Evolutionary conservation across 805 yeast genomes (phyloP), one percentile per base, ranked within the genome.

Genomic region (Isabelozyma gotoi): DNA sequence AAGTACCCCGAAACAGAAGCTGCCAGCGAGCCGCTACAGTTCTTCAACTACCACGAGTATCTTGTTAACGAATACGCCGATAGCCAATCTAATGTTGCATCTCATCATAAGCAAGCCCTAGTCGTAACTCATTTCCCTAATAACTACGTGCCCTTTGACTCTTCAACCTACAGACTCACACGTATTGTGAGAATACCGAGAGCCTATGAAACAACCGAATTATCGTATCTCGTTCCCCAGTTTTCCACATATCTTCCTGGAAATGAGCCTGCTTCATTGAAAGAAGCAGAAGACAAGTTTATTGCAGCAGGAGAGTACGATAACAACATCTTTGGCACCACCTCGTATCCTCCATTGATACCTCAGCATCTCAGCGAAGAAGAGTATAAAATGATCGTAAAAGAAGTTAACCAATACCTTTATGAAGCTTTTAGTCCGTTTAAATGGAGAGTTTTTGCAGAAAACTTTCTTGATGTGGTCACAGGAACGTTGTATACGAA

Each of bases 11-110:
- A 34, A 34, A 11, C 36, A 10, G 14, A n/a, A 31, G 36, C 17
- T 10, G 3, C 36, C 16, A 20, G n/a, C 16, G 31, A 36, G 31
- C 32, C 15, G 17, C 49, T 63, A 17, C 47, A 45, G 42, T 83
- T 80, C 56, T 85, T 82, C 73, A 85, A 85, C 56, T 84, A 82
- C 52, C 88, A 85, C 55, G 91, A 85, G 56, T 81, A 68, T 53
- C 51, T 76, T 3, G 64, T 67, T 10, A 55, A 58, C 2, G 63
- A 63, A 16, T 71, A 72, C 58, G 4, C n/a, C 15, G 19, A 17
- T 16, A 10, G 4, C 5, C 40, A 44, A 11, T 8, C 42, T 11
- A 40, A 37, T 34, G 36, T 40, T 24, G 43, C 52, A 6, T 51
- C 48, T 11, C 19, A 60, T 2, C 65, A 57, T 29, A 53, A 55